A percentile compares a stretch with the other conserved stretches of the same genome.
phyloP scores from a whole-genome alignment of 2,329 filamentous ascomycete genomes.

The Penicillium sp. region DNA sequence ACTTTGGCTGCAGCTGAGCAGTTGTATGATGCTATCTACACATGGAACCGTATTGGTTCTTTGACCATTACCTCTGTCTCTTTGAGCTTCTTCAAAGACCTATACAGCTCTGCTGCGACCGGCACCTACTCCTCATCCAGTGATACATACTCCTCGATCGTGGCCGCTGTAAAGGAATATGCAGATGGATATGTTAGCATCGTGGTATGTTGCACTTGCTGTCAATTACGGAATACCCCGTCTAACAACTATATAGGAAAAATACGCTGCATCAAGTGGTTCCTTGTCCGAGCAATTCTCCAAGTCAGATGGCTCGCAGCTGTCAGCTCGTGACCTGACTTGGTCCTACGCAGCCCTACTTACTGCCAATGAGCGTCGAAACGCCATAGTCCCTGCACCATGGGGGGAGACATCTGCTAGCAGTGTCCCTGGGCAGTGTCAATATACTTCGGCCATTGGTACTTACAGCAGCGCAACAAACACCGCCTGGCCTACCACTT shows the following conservation, averaged over 20 bases:
- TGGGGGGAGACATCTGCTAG: constrained; percentile 34
- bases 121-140: constrained; percentile 65
- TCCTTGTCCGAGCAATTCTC: constrained; percentile 43
- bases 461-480: constrained; percentile 33
- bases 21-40: constrained; percentile 71
- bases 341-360: constrained; percentile 46
- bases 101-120: constrained; percentile 55
- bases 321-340: constrained; percentile 43
- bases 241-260: constrained; percentile 17
- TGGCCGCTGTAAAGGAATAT: constrained; percentile 61
- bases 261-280: constrained; percentile 26
- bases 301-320: constrained; percentile 30
- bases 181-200: constrained; percentile 55
- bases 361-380: constrained; percentile 34
- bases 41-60: constrained; percentile 63
- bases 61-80: constrained; percentile 65
- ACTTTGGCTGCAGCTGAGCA: constrained; percentile 77
- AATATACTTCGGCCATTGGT: constrained; percentile 29
- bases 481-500: constrained; percentile 30
- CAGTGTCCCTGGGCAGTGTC: constrained; percentile 30
- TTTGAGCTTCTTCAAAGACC: constrained; percentile 67
- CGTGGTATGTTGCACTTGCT: constrained; percentile 24
- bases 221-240: background rate
- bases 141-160: constrained; percentile 53
- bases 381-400: constrained; percentile 29